These are phyloP conservation scores for Aureobasidium sp. DNA, from an alignment of 2,329 filamentous ascomycete species.

Conservation along the genomic window DNA sequence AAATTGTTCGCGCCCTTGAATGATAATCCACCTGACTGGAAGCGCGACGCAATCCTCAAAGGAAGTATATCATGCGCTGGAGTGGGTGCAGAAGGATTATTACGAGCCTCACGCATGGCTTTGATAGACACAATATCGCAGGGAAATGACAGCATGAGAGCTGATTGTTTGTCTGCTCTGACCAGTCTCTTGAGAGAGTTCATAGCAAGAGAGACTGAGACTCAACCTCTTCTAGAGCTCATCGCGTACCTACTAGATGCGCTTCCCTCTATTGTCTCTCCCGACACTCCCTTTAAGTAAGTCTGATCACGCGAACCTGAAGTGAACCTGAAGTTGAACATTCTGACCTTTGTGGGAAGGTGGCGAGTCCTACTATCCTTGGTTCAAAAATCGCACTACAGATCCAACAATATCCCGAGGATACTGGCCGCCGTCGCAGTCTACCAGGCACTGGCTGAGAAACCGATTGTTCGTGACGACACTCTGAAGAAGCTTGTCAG, in stretches of 20 bases:
- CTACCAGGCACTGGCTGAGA: constrained; percentile 62
- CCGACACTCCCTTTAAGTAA: constrained; percentile 48
- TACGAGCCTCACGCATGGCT: constrained; percentile 61
- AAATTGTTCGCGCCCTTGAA: constrained; percentile 45
- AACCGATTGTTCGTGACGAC: constrained; percentile 44
- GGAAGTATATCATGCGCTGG: constrained; percentile 68
- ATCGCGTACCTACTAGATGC: constrained; percentile 59
- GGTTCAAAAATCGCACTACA: constrained; percentile 73
- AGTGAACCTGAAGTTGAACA: neutral
- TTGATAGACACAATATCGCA: constrained; percentile 42
- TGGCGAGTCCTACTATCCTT: constrained; percentile 59
- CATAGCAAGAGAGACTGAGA: neutral
- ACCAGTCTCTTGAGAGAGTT: constrained; percentile 18
- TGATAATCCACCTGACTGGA: constrained; percentile 27
- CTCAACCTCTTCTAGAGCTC: constrained; percentile 53
- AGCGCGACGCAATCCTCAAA: constrained; percentile 47
- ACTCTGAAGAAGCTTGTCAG: constrained; percentile 63
- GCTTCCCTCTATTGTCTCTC: constrained; percentile 19
- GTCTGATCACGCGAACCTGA: constrained; percentile 17
- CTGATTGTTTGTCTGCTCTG: constrained; percentile 20
- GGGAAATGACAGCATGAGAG: constrained; percentile 7
- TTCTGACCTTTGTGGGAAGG: constrained; percentile 24
- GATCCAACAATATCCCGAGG: constrained; percentile 73
- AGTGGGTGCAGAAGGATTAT: constrained; percentile 67
- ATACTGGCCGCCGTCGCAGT: constrained; percentile 72